Base-by-base conservation (phyloP, 2,329 filamentous ascomycete genomes). In the Paecilomyces sp. region DNA sequence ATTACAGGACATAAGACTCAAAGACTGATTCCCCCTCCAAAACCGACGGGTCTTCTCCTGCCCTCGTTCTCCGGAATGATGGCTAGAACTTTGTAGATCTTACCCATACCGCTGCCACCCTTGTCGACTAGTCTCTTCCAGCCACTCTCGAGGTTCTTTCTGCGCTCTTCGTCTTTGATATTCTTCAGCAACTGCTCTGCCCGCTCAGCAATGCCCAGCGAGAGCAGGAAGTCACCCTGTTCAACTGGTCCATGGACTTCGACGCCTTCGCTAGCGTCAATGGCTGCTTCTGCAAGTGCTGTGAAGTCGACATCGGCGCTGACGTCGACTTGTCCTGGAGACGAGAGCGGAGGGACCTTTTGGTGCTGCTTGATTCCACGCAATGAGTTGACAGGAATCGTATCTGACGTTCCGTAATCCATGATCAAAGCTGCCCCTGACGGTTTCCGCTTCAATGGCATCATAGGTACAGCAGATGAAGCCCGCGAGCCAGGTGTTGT, bases 221-320 rank as follows among this genome's bases (percentile, higher is more conserved):
- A 80, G 53, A 83, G 82, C 47, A 99, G 76, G 74, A 96, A 99
- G 47, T 83, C 79, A 0, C 85, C 91, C 76, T 99, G 94, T 62
- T 92, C 86, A 1, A 96, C 87, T 0, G 94, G 94, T 0, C 94
- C 94, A 69, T 97, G 92, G 6, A 96, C 90, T 74, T 99, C 94
- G 3, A 97, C 86, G 1, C 87, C 88, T 1, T 87, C 83, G 64
- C 88, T 92, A 0, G 90, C 89, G 47, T 83, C 79, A 54, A 90
- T 82, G 0, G 92, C 92, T 1, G 89, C 82, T 71, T 97, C 92
- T 0, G 92, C 92, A 1, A 99, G 78, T 11, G 88, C 91, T 0
- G 85, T 84, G 71, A 99, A 99, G 74, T 99, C 94, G 0, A 99
- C 94, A 70, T 99, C 93, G 0, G 90, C 93, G 65, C 88, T 92